Evolutionary conservation across 345 rosid genomes (phyloP), one percentile per base, ranked within the genome.

Genomic region (Sisymbrium altissimum): DNA sequence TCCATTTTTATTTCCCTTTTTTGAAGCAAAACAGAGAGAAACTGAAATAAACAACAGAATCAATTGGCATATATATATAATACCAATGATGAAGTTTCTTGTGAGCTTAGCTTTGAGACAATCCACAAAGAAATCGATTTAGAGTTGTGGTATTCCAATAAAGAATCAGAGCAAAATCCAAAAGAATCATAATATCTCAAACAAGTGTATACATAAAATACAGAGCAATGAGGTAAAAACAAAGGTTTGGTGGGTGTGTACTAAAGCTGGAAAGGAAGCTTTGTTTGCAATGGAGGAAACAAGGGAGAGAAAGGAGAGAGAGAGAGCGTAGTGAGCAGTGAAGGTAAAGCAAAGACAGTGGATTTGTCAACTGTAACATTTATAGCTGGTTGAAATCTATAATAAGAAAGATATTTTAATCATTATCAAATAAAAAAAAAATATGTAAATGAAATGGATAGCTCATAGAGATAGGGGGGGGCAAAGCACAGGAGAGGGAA

Each of bases 231-330:
- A 40, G 75, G 32, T 50, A 17, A 17, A 5, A 33, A 43, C 41
- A 35, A 68, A 4, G 7, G 65, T 75, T 75, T 75, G 86, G 90
- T 84, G 87, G 87, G 82, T 84, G 32, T 61, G 80, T 57, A 76
- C 35, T 57, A 75, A 75, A 79, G 87, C 80, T 79, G 85, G 85
- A 83, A 84, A 82, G 87, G 78, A 88, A 83, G 89, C 92, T 89
- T 86, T 74, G 89, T 89, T 83, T 86, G 88, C 91, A 88, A 89
- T 85, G 95, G 93, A 89, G 96, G 93, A 86, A 87, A 86, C 82
- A 83, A 77, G 27, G 62, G 70, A 74, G 58, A 78, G 76, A 73
- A 25, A 83, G 78, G 33, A 75, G 40, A 71, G 53, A 59, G 39
- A 82, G 77, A 80, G 38, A 64, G 77, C 15, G 40, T 32, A 70